phyloP scores from a whole-genome alignment of 108 stramenopile species.

The Nitzschia sp. region DNA sequence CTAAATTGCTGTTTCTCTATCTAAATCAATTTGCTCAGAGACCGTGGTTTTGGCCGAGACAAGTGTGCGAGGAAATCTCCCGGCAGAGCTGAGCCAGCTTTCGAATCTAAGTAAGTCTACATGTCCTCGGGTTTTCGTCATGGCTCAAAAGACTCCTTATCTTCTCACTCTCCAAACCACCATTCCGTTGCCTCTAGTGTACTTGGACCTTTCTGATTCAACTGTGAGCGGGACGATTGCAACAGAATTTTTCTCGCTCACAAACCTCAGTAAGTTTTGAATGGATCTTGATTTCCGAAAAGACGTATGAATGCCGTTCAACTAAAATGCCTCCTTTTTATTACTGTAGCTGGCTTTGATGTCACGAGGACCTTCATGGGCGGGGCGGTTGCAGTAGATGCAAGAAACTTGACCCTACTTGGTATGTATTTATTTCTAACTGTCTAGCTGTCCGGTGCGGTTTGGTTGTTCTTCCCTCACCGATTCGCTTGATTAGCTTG shows the following conservation, averaged over 20 bases:
- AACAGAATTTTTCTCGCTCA: background rate
- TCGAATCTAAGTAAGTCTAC: background rate
- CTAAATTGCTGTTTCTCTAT: too few relatives aligned
- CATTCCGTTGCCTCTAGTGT: background rate
- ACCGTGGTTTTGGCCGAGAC: background rate
- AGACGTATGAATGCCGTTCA: background rate
- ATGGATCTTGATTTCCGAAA: background rate
- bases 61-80: background rate
- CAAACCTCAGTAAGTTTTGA: background rate
- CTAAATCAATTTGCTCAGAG: background rate
- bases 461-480: background rate
- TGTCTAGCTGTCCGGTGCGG: background rate
- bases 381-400: background rate
- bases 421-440: background rate
- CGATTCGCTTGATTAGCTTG: background rate
- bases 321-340: background rate
- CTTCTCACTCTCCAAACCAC: background rate
- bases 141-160: background rate
- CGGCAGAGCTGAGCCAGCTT: background rate
- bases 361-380: background rate
- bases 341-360: background rate
- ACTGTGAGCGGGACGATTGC: background rate
- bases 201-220: background rate
- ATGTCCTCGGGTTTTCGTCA: background rate
- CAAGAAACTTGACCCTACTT: background rate